Evolutionary conservation across 179 eudicot genomes (phyloP).

Genomic region (Gypsophila paniculata): DNA sequence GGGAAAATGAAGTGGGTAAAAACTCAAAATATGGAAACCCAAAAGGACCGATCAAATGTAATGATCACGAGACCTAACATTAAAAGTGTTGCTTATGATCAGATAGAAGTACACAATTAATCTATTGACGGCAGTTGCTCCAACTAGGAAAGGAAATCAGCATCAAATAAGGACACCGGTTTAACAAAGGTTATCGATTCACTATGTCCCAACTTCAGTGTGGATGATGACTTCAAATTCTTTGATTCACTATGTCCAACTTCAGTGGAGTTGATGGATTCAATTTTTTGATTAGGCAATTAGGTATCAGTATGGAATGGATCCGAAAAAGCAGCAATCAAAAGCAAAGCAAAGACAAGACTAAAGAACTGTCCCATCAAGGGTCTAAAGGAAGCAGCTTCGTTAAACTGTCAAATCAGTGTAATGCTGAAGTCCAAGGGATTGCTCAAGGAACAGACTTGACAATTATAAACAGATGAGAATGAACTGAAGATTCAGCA

Average conservation of each 20-base stretch:
- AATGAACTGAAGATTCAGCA: background rate
- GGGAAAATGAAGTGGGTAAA: background rate
- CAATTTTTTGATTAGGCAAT: background rate
- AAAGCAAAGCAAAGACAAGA: background rate
- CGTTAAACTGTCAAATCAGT: background rate
- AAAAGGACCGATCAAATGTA: constrained; percentile 3
- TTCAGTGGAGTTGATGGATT: background rate
- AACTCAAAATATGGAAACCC: background rate
- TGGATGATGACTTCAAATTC: too few species aligned
- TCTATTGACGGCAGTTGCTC: background rate
- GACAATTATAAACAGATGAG: background rate
- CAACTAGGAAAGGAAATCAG: background rate
- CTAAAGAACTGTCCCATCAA: background rate
- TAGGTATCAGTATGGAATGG: background rate
- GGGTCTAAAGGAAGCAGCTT: background rate
- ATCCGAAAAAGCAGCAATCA: background rate
- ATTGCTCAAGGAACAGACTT: background rate
- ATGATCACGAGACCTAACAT: background rate
- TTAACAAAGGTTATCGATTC: background rate
- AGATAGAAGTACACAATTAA: background rate
- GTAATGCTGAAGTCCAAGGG: background rate
- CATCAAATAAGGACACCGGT: background rate
- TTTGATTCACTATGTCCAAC: background rate
- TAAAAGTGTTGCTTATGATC: background rate
- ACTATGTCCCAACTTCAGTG: background rate